Evolutionary conservation across 2,329 filamentous ascomycete species (phyloP).

Genomic region (Didymella glomerata): DNA sequence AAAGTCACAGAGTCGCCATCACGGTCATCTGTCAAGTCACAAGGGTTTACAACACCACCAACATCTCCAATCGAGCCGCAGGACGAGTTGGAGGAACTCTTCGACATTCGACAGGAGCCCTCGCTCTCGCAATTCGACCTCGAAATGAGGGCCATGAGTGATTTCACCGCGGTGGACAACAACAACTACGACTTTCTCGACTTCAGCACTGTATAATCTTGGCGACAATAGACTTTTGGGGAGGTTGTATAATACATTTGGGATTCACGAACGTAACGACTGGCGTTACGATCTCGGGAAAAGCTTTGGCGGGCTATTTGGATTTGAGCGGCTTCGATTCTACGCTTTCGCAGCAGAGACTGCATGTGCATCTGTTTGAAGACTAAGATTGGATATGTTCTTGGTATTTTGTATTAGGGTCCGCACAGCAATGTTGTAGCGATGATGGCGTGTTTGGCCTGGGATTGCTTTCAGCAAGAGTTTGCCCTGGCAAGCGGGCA

Average conservation of each 20-base stretch:
- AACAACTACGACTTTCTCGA: slow-evolving; percentile 47
- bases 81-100: slow-evolving; percentile 48
- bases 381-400: slow-evolving; percentile 18
- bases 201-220: slow-evolving; percentile 40
- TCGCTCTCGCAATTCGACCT: slow-evolving; percentile 50
- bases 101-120: slow-evolving; percentile 42
- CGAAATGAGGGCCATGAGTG: slow-evolving; percentile 51
- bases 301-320: slow-evolving; percentile 9
- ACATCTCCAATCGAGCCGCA: slow-evolving; percentile 47
- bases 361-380: slow-evolving; percentile 20
- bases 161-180: slow-evolving; percentile 44
- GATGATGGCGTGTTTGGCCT: slow-evolving; percentile 15
- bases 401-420: slow-evolving; percentile 15
- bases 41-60: slow-evolving; percentile 50
- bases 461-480: slow-evolving; percentile 10
- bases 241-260: slow-evolving; percentile 42
- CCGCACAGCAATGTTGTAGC: slow-evolving; percentile 20
- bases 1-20: slow-evolving; percentile 47
- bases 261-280: slow-evolving; percentile 41
- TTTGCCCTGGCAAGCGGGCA: neutral
- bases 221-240: slow-evolving; percentile 11
- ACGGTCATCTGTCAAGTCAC: slow-evolving; percentile 46
- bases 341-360: slow-evolving; percentile 16
- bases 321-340: slow-evolving; percentile 20
- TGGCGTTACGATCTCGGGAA: slow-evolving; percentile 27